phyloP scores from a whole-genome alignment of 2,329 filamentous ascomycete species.

The Alternaria alternata region DNA sequence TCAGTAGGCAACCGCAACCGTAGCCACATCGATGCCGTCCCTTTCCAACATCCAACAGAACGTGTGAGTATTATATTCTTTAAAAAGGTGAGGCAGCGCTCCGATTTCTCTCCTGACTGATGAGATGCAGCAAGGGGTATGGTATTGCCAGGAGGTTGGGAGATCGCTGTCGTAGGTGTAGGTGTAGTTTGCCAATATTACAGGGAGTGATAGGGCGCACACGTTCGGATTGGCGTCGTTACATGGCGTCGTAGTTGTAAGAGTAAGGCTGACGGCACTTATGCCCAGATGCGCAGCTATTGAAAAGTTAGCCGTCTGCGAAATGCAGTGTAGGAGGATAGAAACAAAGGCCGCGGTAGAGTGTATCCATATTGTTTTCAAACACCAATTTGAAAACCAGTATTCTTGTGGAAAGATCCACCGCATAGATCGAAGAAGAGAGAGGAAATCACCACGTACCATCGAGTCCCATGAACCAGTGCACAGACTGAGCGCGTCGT shows the following conservation, averaged over 20 bases:
- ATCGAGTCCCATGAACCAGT: constrained; percentile 99
- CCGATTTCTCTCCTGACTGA: constrained; percentile 29
- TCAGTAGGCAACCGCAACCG: constrained; percentile 11
- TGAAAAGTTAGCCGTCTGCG: constrained; percentile 33
- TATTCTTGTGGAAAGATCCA: no score
- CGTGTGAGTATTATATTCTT: constrained; percentile 43
- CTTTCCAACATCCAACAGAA: constrained; percentile 26
- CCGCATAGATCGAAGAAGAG: neutral
- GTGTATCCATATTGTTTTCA: neutral
- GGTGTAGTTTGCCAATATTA: constrained; percentile 37
- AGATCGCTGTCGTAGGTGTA: constrained; percentile 29
- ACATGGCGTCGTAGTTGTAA: constrained; percentile 38
- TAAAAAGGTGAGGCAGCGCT: constrained; percentile 22
- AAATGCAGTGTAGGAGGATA: neutral
- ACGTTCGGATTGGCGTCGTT: constrained; percentile 45
- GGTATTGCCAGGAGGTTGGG: constrained; percentile 35
- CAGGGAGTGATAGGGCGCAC: constrained; percentile 27
- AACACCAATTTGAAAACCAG: neutral
- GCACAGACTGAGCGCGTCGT: constrained; percentile 98
- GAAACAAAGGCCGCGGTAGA: neutral
- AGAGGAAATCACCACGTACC: constrained; percentile 66
- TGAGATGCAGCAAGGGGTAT: constrained; percentile 39
- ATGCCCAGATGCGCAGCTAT: constrained; percentile 64
- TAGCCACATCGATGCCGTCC: constrained; percentile 6
- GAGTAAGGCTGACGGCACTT: constrained; percentile 28